Percentiles rank a stretch among this genome's conserved stretches.
Conservation (phyloP, 306 rosid species). For the Vachellia collinsii region DNA sequence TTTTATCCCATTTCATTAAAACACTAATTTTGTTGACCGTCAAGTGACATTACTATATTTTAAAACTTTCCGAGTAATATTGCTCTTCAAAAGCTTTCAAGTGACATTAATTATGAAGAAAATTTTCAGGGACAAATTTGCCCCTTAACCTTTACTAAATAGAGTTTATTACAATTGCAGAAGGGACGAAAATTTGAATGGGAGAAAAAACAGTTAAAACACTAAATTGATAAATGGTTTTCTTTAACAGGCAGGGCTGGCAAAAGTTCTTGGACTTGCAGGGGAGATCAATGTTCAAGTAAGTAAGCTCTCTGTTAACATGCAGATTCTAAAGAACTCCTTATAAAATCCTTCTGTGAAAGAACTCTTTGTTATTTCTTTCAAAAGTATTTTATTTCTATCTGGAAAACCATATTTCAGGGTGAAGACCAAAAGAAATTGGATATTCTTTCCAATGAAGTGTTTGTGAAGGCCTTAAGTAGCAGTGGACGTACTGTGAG, state of each 20-base stretch:
- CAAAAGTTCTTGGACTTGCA: conserved; percentile 90
- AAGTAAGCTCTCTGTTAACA: conserved; percentile 17
- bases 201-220: neutral
- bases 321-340: neutral
- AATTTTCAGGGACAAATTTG: too few species aligned
- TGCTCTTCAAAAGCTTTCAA: too few species aligned
- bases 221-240: neutral
- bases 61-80: too few species aligned
- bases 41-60: too few species aligned
- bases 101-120: too few species aligned
- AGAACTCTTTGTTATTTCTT: neutral
- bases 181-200: neutral
- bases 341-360: neutral
- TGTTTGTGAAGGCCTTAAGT: conserved; percentile 82
- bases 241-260: conserved; percentile 82
- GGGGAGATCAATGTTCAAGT: conserved; percentile 96
- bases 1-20: too few species aligned
- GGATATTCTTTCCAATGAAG: conserved; percentile 96
- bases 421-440: conserved; percentile 96
- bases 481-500: conserved; percentile 97
- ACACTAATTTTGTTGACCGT: too few species aligned
- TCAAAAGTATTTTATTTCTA: neutral
- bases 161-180: neutral
- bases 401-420: conserved; percentile 24
- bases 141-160: neutral